Conservation (phyloP, 768 basidiomycete genomes). For the Lentinula aciculospora region DNA sequence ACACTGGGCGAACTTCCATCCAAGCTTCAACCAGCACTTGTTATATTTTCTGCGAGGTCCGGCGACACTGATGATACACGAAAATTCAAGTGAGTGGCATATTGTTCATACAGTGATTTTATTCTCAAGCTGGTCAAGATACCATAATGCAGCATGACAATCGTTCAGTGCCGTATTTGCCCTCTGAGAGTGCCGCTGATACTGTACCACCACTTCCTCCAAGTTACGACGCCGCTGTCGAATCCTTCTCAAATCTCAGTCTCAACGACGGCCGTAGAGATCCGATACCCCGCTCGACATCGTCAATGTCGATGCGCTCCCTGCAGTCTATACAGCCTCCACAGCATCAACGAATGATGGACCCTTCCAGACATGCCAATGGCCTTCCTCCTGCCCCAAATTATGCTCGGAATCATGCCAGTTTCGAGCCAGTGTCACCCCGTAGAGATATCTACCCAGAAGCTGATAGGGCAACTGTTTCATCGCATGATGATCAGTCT, state of each 20-base stretch:
- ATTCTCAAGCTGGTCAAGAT: not conserved
- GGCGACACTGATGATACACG: not conserved
- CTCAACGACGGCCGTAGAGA: constrained; percentile 42
- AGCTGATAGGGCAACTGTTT: constrained; percentile 27
- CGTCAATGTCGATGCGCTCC: constrained; percentile 49
- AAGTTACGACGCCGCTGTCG: constrained; percentile 41
- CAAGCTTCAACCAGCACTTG: not conserved
- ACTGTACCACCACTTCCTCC: constrained; percentile 23
- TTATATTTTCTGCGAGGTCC: not conserved
- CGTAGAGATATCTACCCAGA: constrained; percentile 22
- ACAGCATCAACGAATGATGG: constrained; percentile 21
- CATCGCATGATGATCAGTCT: constrained; percentile 32
- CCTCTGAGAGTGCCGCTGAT: constrained; percentile 26
- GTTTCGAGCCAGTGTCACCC: constrained; percentile 7
- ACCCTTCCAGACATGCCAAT: constrained; percentile 31
- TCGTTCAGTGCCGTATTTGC: constrained; percentile 40
- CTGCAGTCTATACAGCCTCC: constrained; percentile 17
- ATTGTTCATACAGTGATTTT: not conserved
- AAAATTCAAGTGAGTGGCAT: not conserved
- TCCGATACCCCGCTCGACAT: constrained; percentile 48
- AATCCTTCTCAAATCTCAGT: constrained; percentile 49
- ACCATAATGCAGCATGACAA: constrained; percentile 38
- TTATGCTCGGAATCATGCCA: constrained; percentile 6
- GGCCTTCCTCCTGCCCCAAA: constrained; percentile 31
- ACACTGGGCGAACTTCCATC: not conserved